Percentiles rank a stretch among this genome's conserved stretches.
Conservation (phyloP, 2,329 filamentous ascomycete species). For the Penicillium sp. region DNA sequence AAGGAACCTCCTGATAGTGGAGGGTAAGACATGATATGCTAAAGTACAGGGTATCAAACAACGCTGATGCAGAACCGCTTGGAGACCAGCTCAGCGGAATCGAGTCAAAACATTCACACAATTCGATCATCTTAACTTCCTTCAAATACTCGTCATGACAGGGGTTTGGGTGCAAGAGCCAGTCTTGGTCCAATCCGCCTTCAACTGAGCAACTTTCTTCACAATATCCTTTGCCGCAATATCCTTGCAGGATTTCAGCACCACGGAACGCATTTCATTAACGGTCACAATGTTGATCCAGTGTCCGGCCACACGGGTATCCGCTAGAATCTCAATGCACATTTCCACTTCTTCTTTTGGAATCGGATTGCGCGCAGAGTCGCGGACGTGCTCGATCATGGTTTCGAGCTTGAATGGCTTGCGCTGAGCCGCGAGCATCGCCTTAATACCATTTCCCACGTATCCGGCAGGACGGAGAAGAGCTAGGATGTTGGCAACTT, state of each 20-base stretch:
- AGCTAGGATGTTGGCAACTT: constrained; percentile 69
- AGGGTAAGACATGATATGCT: constrained; percentile 20
- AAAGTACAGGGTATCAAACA: constrained; percentile 33
- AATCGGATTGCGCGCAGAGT: constrained; percentile 63
- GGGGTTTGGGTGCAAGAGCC: constrained; percentile 13
- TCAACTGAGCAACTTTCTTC: constrained; percentile 35
- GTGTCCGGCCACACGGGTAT: constrained; percentile 51
- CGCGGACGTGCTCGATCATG: constrained; percentile 67
- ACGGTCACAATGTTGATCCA: constrained; percentile 56
- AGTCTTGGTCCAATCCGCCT: constrained; percentile 31
- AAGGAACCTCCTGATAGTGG: constrained; percentile 6
- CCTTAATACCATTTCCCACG: constrained; percentile 35
- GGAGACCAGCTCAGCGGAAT: constrained; percentile 27
- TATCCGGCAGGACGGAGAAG: constrained; percentile 57
- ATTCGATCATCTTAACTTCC: constrained; percentile 12
- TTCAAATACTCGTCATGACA: constrained; percentile 15
- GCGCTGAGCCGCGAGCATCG: constrained; percentile 47
- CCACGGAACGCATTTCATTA: constrained; percentile 50
- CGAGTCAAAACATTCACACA: constrained; percentile 24
- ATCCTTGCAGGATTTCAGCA: constrained; percentile 48
- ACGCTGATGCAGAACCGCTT: constrained; percentile 32
- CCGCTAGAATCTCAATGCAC: constrained; percentile 53
- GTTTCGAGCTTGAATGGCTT: constrained; percentile 69
- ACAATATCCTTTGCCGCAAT: constrained; percentile 42
- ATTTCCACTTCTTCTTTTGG: constrained; percentile 52